Evolutionary conservation across 2,329 filamentous ascomycete genomes (phyloP), one percentile per base, ranked within the genome.

Genomic region (Coniosporium tulheliwenetii): DNA sequence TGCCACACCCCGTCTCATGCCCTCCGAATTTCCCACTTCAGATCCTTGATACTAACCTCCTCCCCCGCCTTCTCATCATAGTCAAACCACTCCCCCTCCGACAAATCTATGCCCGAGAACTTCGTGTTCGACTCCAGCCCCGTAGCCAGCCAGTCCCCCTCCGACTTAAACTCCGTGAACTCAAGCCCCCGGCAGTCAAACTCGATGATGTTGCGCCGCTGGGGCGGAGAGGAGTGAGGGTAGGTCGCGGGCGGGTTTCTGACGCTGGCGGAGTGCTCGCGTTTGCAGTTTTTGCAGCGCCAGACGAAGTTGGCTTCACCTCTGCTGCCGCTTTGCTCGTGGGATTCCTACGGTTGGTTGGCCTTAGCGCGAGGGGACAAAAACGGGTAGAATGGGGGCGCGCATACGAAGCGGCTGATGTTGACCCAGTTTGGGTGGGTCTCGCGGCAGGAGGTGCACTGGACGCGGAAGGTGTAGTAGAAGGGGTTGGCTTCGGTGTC

Each of bases 221-320:
- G 91, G 14, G 84, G 70, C 8, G 83, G 82, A 44, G 84, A 81
- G 10, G 65, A 62, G 43, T 79, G 77, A 46, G 75, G 67, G 51
- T 95, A 96, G 1, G 79, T 55, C 30, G 70, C 71, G 0, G 91
- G 85, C 0, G 77, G 70, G 10, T 77, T 71, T 54, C 80, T 81
- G 63, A 98, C 86, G 33, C 77, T 81, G 41, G 89, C 89, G 30
- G 86, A 86, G 13, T 85, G 85, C 59, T 91, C 83, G 60, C 83
- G 73, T 75, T 91, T 93, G 78, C 91, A 98, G 58, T 91, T 89
- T 64, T 93, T 94, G 73, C 91, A 98, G 61, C 79, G 87, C 89
- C 91, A 98, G n/a, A 98, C 91, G 62, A 98, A 98, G 62, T 96
- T 96, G 45, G 91, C 91, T 62, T 96, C 87, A 48, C 91, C 91